A percentile compares a stretch with the other conserved stretches of the same genome.
Conservation (phyloP, 352 stramenopile genomes). For the Sclerospora graminicola region DNA sequence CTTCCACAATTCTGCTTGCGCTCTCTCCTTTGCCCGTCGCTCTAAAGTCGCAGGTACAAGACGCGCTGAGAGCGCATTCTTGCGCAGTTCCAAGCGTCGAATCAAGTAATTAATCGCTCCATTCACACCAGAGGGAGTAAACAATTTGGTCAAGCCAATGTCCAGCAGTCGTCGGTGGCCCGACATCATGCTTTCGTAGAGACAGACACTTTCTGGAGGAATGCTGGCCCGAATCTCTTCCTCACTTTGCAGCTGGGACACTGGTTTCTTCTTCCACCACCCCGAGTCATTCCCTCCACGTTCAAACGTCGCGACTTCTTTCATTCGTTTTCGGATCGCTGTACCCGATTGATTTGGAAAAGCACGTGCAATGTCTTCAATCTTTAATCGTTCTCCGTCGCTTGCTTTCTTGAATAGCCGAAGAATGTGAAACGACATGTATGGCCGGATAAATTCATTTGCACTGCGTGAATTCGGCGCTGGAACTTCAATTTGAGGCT, state of each 20-base stretch:
- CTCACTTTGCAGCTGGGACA: conserved; percentile 50
- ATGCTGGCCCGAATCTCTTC: conserved; percentile 71
- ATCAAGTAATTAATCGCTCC: conserved; percentile 61
- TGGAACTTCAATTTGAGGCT: conserved; percentile 76
- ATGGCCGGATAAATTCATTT: conserved; percentile 80
- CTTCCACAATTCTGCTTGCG: conserved; percentile 64
- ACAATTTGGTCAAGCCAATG: conserved; percentile 71
- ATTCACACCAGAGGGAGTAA: conserved; percentile 65
- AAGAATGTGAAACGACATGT: conserved; percentile 83
- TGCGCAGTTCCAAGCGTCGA: conserved; percentile 60
- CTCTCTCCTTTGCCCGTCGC: conserved; percentile 41
- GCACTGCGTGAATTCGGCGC: conserved; percentile 68
- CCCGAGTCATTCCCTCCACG: conserved; percentile 71
- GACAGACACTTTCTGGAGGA: conserved; percentile 66
- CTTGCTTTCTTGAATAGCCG: conserved; percentile 77
- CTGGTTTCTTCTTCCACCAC: conserved; percentile 77
- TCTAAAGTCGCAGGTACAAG: conserved; percentile 48
- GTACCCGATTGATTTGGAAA: conserved; percentile 78
- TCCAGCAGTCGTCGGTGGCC: conserved; percentile 68
- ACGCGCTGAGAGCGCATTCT: conserved; percentile 36
- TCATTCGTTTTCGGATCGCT: conserved; percentile 80
- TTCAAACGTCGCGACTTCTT: conserved; percentile 79
- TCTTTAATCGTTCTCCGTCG: conserved; percentile 69
- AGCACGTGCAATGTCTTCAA: conserved; percentile 70
- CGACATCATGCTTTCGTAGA: conserved; percentile 85